A percentile compares a stretch with the other conserved stretches of the same genome.
phyloP scores from a whole-genome alignment of 441 rosid species.

The Theobroma grandiflorum region DNA sequence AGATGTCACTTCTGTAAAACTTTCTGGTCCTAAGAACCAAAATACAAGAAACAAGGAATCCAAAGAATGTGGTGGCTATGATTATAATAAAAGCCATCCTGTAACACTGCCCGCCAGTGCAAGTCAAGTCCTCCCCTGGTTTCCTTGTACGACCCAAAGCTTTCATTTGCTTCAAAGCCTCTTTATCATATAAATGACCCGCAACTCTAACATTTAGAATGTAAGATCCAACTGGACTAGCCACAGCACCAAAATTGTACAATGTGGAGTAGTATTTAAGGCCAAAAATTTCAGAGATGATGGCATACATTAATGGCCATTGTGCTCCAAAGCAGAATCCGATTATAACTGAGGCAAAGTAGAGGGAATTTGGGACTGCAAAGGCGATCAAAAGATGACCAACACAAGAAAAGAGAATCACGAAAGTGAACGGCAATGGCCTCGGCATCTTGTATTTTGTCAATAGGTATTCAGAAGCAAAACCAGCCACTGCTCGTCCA shows the following conservation, averaged over 20 bases:
- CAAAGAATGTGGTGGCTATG: slow-evolving; percentile 44
- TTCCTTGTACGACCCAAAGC: slow-evolving; percentile 37
- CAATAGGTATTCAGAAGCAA: slow-evolving; percentile 43
- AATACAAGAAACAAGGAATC: slow-evolving; percentile 40
- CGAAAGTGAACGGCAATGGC: slow-evolving; percentile 32
- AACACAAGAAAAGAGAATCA: slow-evolving; percentile 36
- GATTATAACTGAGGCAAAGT: slow-evolving; percentile 36
- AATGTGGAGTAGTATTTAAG: slow-evolving; percentile 57
- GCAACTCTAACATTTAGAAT: slow-evolving; percentile 54
- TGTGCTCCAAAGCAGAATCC: slow-evolving; percentile 51
- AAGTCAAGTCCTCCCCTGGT: slow-evolving; percentile 41
- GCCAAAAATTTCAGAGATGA: slow-evolving; percentile 59
- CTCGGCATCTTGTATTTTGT: slow-evolving; percentile 36
- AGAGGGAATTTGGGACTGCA: slow-evolving; percentile 32
- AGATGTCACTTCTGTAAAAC: slow-evolving; percentile 50
- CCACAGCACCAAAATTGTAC: slow-evolving; percentile 49
- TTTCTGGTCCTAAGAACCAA: slow-evolving; percentile 47
- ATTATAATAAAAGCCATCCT: slow-evolving; percentile 46
- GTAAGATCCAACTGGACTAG: slow-evolving; percentile 55
- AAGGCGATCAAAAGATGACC: slow-evolving; percentile 39
- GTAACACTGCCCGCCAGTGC: slow-evolving; percentile 49
- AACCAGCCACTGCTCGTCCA: slow-evolving; percentile 48
- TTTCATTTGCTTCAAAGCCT: slow-evolving; percentile 52
- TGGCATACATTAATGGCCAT: slow-evolving; percentile 53
- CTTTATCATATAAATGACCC: slow-evolving; percentile 49